Evolutionary conservation across 805 yeast genomes (phyloP).

Genomic region (Candida ponderosae): DNA sequence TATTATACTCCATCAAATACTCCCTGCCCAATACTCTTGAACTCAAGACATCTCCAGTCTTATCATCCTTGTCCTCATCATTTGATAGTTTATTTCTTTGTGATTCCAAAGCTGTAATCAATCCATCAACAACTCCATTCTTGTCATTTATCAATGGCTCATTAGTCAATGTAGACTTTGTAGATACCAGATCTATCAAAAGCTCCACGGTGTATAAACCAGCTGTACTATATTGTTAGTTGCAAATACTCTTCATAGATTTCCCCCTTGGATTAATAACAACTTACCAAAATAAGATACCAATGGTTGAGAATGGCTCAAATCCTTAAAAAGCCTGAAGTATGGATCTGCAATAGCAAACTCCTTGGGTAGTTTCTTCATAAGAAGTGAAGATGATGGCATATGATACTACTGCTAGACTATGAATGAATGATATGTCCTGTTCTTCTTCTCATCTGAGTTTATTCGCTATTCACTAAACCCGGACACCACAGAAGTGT

Average conservation of each 20-base stretch:
- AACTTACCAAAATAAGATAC: slow-evolving; percentile 4
- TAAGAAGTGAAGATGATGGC: too few species aligned
- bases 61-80: background rate
- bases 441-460: too few species aligned
- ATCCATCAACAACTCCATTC: background rate
- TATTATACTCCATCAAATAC: slow-evolving; percentile 3
- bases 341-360: slow-evolving; percentile 2
- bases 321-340: slow-evolving; percentile 1
- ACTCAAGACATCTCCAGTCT: slow-evolving; percentile 1
- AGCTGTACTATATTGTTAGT: background rate
- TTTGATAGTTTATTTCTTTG: background rate
- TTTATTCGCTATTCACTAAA: too few species aligned
- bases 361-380: background rate
- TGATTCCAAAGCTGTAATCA: background rate
- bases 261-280: too few species aligned
- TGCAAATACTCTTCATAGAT: background rate
- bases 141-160: background rate
- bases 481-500: too few species aligned
- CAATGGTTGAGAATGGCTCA: background rate
- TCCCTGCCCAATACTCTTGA: slow-evolving; percentile 4
- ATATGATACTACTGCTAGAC: too few species aligned
- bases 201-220: slow-evolving; percentile 6
- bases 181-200: slow-evolving; percentile 1
- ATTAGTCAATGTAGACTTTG: background rate
- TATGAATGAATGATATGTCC: too few species aligned